Percentiles rank a stretch among this genome's conserved stretches.
These are phyloP conservation scores for Fraxinus latifolia DNA, from an alignment of 305 asterid genomes.

Conservation along the genomic window DNA sequence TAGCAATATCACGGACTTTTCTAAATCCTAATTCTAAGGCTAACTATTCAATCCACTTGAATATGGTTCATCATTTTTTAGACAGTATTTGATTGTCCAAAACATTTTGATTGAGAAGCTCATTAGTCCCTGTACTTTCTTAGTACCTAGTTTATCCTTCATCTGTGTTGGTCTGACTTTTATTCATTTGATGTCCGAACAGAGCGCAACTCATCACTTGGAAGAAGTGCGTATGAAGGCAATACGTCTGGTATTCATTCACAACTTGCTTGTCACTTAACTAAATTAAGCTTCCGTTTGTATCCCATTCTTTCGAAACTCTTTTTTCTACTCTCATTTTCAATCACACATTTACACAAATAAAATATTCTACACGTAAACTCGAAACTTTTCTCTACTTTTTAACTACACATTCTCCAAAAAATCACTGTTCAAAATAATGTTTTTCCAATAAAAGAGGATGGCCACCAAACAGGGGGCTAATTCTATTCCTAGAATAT, in stretches of 20 bases:
- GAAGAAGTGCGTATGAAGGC: conserved; percentile 99
- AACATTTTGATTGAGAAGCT: conserved; percentile 17
- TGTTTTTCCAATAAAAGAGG: not conserved
- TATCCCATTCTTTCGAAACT: not conserved
- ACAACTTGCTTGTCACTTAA: conserved; percentile 23
- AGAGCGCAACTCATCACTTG: conserved; percentile 87
- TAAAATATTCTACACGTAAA: not conserved
- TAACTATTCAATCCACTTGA: not conserved
- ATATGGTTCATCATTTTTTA: not conserved
- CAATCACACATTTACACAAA: not conserved
- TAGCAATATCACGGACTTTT: not conserved
- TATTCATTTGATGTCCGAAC: conserved; percentile 22
- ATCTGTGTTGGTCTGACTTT: conserved; percentile 31
- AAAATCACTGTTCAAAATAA: no score
- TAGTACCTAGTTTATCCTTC: conserved; percentile 5
- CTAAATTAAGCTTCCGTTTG: not conserved
- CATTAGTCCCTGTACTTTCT: not conserved
- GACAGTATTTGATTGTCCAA: conserved; percentile 14
- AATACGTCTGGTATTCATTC: conserved; percentile 77
- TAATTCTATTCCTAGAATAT: conserved; percentile 8
- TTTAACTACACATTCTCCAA: not conserved
- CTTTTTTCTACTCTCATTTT: not conserved
- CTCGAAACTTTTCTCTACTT: not conserved
- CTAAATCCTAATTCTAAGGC: not conserved
- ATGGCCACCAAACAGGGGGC: not conserved